Base-by-base conservation (phyloP, 2,329 filamentous ascomycete genomes). In the Didymella glomerata region DNA sequence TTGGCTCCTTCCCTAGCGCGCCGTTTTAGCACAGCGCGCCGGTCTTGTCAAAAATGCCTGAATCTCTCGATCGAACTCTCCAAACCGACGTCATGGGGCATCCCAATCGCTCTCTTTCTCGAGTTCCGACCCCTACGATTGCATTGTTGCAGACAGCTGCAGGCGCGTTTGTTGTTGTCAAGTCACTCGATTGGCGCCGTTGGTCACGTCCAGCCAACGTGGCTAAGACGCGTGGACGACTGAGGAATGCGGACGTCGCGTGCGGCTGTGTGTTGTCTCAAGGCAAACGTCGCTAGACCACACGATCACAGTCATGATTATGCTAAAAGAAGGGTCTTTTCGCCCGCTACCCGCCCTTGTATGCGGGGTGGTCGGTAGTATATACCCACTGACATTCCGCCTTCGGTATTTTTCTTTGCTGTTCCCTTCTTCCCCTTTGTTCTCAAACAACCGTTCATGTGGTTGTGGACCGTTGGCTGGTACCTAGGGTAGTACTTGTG, bases 221-320 rank as follows among this genome's bases (percentile, higher is more conserved):
- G 51, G 54, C 53, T 55, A 46, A 52, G 53, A 61, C 58, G 40
- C 58, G 54, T 51, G 55, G 56, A 36, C 58, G 50, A 60, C 48
- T 48, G 47, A 45, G 45, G 50, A 51, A 62, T 50, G 62, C 45
- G 41, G 63, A 44, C 57, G 60, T 55, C 61, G 58, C 59, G 62
- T 64, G 62, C 57, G 55, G 46, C 48, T 57, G 52, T 54, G 54
- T 55, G 20, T 53, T 54, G 62, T 63, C 52, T 53, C 54, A 48
- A 55, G 50, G 50, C 56, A 50, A 54, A 49, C 46, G 46, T 59
- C 56, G 48, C 56, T 57, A 54, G 64, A 60, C 63, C 66, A 66
- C 62, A 67, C 67, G 54, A 67, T 63, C 64, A 61, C 64, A 53
- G 51, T 63, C 62, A 55, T 38, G 58, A 60, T 55, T 60, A 64